Conservation (phyloP, 2,329 filamentous ascomycete species). For the Colletotrichum chrysophilum region DNA sequence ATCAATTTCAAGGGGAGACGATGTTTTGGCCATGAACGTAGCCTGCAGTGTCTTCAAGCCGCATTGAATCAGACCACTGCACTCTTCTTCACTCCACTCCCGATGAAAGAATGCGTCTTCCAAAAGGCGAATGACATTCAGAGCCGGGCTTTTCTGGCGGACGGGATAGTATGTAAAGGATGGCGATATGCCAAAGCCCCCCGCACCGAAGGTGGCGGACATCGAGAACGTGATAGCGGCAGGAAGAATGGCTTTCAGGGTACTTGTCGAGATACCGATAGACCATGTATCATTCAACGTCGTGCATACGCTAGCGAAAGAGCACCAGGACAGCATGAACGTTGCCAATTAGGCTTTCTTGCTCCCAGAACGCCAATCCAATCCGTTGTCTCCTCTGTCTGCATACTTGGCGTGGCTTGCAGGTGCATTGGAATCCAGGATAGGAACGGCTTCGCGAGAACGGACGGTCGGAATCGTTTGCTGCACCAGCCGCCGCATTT, state of each 20-base stretch:
- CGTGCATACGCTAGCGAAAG: background rate
- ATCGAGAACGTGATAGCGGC: background rate
- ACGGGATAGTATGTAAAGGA: background rate
- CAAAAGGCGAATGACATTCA: background rate
- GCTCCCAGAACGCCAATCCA: background rate
- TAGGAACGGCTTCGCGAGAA: background rate
- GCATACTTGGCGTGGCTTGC: background rate
- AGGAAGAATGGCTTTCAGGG: background rate
- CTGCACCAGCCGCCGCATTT: background rate
- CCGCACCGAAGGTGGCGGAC: background rate
- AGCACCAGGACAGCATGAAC: background rate
- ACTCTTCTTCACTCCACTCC: background rate
- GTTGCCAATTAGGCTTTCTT: background rate
- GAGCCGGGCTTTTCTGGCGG: background rate
- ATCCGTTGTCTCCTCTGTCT: background rate
- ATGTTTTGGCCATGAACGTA: background rate
- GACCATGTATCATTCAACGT: background rate
- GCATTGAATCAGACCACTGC: background rate
- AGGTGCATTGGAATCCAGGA: background rate
- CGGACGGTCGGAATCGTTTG: background rate
- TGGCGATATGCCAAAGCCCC: background rate
- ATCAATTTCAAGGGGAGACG: background rate
- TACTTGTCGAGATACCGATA: background rate
- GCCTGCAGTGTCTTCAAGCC: background rate
- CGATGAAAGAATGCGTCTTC: too few species aligned